A percentile compares a stretch with the other conserved stretches of the same genome.
phyloP scores from a whole-genome alignment of 352 stramenopile genomes.

The Globisporangium alternatum region DNA sequence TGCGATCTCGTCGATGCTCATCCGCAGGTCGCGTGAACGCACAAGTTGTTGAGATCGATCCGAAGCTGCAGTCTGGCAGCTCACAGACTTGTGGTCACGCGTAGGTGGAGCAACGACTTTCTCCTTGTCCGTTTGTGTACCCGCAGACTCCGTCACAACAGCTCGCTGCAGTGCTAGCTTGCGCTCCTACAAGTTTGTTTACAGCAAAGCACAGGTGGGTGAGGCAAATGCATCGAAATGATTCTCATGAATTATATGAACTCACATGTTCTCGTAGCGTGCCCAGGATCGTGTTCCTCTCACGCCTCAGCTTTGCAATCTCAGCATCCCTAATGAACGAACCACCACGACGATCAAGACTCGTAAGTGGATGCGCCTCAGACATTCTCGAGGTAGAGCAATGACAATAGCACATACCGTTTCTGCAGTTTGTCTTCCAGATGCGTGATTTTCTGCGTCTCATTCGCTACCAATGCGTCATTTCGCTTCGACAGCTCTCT shows the following conservation, averaged over 20 bases:
- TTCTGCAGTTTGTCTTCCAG: constrained; percentile 43
- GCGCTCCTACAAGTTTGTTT: constrained; percentile 22
- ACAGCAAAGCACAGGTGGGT: background rate
- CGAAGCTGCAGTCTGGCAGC: constrained; percentile 4
- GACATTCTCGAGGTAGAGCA: background rate
- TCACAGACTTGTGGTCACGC: background rate
- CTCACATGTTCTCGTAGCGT: constrained; percentile 47
- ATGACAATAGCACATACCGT: constrained; percentile 21
- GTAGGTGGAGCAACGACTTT: background rate
- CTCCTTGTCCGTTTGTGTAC: constrained; percentile 22
- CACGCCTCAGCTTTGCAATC: constrained; percentile 50
- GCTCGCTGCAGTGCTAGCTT: constrained; percentile 22
- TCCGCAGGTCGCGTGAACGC: constrained; percentile 14
- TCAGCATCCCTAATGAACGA: constrained; percentile 44
- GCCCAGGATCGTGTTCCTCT: constrained; percentile 61
- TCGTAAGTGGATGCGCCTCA: background rate
- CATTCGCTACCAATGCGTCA: constrained; percentile 35
- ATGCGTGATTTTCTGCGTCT: constrained; percentile 40
- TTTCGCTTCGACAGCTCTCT: constrained; percentile 53
- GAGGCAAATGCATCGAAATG: background rate
- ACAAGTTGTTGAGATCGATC: background rate
- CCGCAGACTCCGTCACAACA: constrained; percentile 15
- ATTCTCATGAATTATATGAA: background rate
- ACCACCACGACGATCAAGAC: background rate
- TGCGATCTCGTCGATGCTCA: constrained; percentile 34